These are phyloP conservation scores for Cantharellus cinnabarinus DNA, from an alignment of 768 basidiomycete genomes.

Conservation along the genomic window DNA sequence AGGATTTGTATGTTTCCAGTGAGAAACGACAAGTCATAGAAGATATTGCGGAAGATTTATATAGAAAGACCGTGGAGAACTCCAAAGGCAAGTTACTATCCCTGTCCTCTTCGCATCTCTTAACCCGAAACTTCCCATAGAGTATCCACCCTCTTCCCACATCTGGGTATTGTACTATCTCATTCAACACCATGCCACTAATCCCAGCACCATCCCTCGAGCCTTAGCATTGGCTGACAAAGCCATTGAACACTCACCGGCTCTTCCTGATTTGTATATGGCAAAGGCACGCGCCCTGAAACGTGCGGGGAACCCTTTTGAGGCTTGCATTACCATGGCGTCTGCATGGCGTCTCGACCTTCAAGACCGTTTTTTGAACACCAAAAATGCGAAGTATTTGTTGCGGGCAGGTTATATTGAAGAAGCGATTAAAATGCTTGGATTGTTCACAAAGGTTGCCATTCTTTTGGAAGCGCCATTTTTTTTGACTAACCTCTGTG, in stretches of 20 bases:
- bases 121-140: neutral
- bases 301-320: conserved; percentile 56
- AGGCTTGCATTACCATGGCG: conserved; percentile 57
- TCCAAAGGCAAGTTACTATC: neutral
- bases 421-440: conserved; percentile 54
- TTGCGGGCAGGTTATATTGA: conserved; percentile 62
- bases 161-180: conserved; percentile 95
- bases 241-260: conserved; percentile 75
- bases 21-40: conserved; percentile 51
- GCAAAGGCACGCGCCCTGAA: conserved; percentile 71
- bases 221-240: conserved; percentile 42
- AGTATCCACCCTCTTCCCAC: conserved; percentile 43
- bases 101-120: conserved; percentile 7
- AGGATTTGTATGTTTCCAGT: conserved; percentile 50
- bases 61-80: conserved; percentile 7
- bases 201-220: conserved; percentile 18
- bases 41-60: conserved; percentile 30
- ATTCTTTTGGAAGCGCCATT: neutral
- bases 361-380: conserved; percentile 89
- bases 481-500: neutral
- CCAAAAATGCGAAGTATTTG: conserved; percentile 81
- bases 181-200: conserved; percentile 63
- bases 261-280: conserved; percentile 74
- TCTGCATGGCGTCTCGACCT: conserved; percentile 72
- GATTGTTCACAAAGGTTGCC: conserved; percentile 79